Base-by-base conservation (phyloP, 208 protist genomes). In the Crithidia thermophila region DNA sequence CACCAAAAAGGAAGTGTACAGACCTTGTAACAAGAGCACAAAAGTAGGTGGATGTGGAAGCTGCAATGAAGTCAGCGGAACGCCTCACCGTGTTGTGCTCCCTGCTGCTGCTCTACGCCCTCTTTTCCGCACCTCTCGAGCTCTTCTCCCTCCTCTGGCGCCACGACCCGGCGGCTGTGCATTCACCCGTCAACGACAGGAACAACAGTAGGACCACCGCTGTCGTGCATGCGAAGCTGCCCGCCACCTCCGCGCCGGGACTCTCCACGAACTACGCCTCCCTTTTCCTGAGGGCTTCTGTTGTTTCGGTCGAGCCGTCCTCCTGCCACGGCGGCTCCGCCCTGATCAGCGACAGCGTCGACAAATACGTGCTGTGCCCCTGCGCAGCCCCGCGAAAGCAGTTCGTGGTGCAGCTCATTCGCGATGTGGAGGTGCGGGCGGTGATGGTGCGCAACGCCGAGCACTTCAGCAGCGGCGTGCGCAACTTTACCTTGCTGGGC, bases 401-500 rank as follows among this genome's bases (percentile, higher is more conserved):
- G 28, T 62, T 62, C 9, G 40, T 50, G 14, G 27, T 62, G 39
- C 57, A 62, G 57, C 30, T 62, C 14, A 62, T 62, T 40, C 36
- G 57, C 25, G 57, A 62, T 50, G 57, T 62, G 40, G 40, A 62
- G 57, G 57, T 62, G 39, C 57, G 57, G n/a, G 31, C 57, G 16
- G 57, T 66, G 20, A 43, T 66, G 60, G 18, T 66, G 60, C 60
- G 47, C 21, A 56, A 66, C 25, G 45, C 60, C 8, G 60, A 55
- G 34, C 47, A 66, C 60, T 56, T 66, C 28, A 52, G 43, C 46
- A 66, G 60, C 46, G 60, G 47, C 37, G 60, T 66, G 31, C 60
- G 60, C 60, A 66, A 55, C 46, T 66, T 66, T 46, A 66, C 60
- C 20, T 20, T 62, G 57, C 57, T 62, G 13, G 57, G 57, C 16